Evolutionary conservation across 371 early-diverging fungal genomes (phyloP), one percentile per base, ranked within the genome.

Genomic region (Haplosporangium sp.): DNA sequence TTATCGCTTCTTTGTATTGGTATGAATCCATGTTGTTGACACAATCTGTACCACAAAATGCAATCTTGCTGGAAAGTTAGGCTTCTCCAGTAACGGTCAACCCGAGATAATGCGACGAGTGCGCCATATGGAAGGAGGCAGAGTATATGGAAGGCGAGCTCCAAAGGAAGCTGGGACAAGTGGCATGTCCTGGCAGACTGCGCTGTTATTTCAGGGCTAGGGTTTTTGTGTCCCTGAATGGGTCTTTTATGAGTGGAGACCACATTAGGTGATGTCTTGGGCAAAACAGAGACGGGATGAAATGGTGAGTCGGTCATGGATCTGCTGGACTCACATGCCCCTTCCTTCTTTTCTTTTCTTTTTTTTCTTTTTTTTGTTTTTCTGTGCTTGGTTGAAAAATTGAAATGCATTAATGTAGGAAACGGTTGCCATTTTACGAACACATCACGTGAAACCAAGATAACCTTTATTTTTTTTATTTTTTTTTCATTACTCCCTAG

Each of bases 41-140:
- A 74, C 8, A 79, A 66, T 19, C 63, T 63, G 63, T 79, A 74
- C 81, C 81, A 79, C 17, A 79, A 52, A 37, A 68, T 35, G 10
- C 65, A 13, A 50, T 74, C 81, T 34, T 74, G 71, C 60, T 74
- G 72, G 40, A 71, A 65, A n/a, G 71, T 68, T 48, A 74, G 69
- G 1, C 58, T 40, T 57, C 81, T 34, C 81, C 81, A 79, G 66
- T 79, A 71, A 17, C 44, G 81, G 48, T 74, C 62, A 4, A 74
- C 75, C 1, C 68, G 59, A 2, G 81, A 63, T 50, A 79, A 34
- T 35, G 75, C 61, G 3, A 52, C 65, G 20, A 79, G 72, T 44
- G 62, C 39, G 39, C 75, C 67, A 57, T 79, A 79, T 2, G 72
- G 67, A 2, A 79, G 47, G 19, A 66, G 39, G 40, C 45, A 45